Evolutionary conservation across 2,329 filamentous ascomycete genomes (phyloP).

Genomic region (Fusarium compactum): DNA sequence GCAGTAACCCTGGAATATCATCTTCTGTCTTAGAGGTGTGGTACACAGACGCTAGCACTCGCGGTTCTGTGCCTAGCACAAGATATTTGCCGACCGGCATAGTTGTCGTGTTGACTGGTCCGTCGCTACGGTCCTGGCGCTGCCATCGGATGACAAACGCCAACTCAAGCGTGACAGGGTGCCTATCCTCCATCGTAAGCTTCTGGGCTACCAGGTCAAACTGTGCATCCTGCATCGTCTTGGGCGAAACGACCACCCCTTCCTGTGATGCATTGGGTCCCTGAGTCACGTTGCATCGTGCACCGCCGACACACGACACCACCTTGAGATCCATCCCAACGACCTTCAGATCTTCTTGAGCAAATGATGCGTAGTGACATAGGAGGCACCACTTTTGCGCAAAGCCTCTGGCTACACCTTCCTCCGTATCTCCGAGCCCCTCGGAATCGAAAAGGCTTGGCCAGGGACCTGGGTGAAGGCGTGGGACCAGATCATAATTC

Average conservation of each 20-base stretch:
- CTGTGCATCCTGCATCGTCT: conserved; percentile 76
- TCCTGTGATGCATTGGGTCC: conserved; percentile 54
- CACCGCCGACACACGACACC: conserved; percentile 70
- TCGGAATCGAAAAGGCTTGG: conserved; percentile 84
- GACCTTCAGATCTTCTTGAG: conserved; percentile 75
- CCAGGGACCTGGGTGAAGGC: conserved; percentile 83
- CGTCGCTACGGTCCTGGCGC: conserved; percentile 58
- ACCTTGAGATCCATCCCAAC: conserved; percentile 72
- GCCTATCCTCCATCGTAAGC: conserved; percentile 82
- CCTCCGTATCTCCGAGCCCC: conserved; percentile 54
- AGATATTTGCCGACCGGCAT: conserved; percentile 84
- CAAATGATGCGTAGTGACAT: conserved; percentile 81
- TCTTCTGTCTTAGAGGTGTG: conserved; percentile 53
- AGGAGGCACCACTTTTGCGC: conserved; percentile 84
- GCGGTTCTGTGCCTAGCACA: conserved; percentile 85
- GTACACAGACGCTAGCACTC: conserved; percentile 76
- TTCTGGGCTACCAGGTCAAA: conserved; percentile 84
- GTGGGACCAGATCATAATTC: conserved; percentile 87
- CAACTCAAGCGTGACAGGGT: conserved; percentile 79
- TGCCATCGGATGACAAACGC: conserved; percentile 83
- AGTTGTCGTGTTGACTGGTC: conserved; percentile 69
- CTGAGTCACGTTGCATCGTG: conserved; percentile 66
- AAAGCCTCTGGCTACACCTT: conserved; percentile 67
- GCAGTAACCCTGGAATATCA: conserved; percentile 53
- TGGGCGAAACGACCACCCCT: conserved; percentile 68